Evolutionary conservation across 225 moss, liverwort and hornwort species (phyloP), one percentile per base, ranked within the genome.

Genomic region (Sphagnum tenellum): DNA sequence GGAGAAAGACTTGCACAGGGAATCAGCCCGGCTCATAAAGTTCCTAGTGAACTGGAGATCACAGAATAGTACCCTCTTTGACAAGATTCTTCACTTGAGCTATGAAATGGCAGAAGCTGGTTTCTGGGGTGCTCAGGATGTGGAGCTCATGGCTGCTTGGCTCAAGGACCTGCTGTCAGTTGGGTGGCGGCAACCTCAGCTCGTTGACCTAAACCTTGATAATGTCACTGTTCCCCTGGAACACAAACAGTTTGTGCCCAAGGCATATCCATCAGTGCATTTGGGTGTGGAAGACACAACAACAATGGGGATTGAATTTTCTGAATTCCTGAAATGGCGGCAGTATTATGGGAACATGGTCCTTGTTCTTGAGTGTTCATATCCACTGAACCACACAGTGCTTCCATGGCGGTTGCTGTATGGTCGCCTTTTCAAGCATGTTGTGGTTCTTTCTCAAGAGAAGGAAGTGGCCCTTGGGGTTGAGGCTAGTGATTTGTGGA

Each of bases 401-500:
- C 86, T 94, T 47, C 79, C 81, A 2, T 94, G 86, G 87, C 85
- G 94, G 56, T 69, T 94, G 60, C 81, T 94, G 10, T 94, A 94
- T 70, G 94, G 91, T 9, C 91, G 94, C 46, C 71, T 94, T 5
- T 94, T 94, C 81, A 94, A 94, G 57, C 94, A 94, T 49, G 87
- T 94, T 9, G 94, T 94, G 58, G 74, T 94, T 47, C 83, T 94
- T 45, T 87, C 86, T 3, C 71, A 83, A 59, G 79, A 91, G 68
- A 87, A 89, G 14, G 81, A 89, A 45, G 77, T 79, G 12, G 76
- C 72, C 7, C 89, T 94, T 4, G 87, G 89, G 3, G 89, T 94
- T 44, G 85, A 82, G 59, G 82, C 87, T 4, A 77, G 74, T 70
- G 74, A 82, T 67, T 60, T 77, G 86, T 84, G 84, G 74, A 70